Evolutionary conservation across 345 rosid genomes (phyloP), one percentile per base, ranked within the genome.

Genomic region (Hypericum androsaemum): DNA sequence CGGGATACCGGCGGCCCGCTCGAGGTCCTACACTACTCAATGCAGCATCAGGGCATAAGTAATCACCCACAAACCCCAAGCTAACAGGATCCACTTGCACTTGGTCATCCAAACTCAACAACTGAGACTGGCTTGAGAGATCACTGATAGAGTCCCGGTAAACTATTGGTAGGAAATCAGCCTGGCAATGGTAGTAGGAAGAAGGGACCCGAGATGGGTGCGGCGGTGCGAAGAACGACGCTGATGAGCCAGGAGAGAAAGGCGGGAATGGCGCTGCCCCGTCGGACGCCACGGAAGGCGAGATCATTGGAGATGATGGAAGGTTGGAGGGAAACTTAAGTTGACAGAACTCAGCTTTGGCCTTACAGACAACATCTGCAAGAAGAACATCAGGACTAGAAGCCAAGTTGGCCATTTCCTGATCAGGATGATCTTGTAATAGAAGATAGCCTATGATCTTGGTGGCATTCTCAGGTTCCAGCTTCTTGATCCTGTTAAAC

Each of bases 381-480:
- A 79, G 57, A 39, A 72, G 71, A 7, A 39, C 43, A 73, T 81
- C 82, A 40, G 82, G 67, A 56, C 77, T 66, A 53, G 60, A 38
- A 47, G 82, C 75, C 58, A 74, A 50, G 13, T 58, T 58, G 47
- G 67, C 48, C 74, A 74, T 74, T 42, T 79, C 80, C 54, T 75
- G 61, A 7, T 80, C 78, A 35, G 73, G 64, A 48, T 39, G 55
- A 10, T 49, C 80, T 62, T 69, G 73, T 45, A 76, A 41, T 36
- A 74, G 66, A 56, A 79, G 79, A 58, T 64, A 79, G 0, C 85
- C 83, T 37, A 79, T 69, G 36, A 82, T 74, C 63, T 77, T 82
- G 10, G 61, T 40, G n/a, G 56, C 74, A 45, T 68, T 67, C 12
- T 79, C 85, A 0, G 85, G 89, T 51, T 79, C 80, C 15, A 79